These are phyloP conservation scores for Chytriomyces hyalinus DNA, from an alignment of 192 early-diverging fungal genomes.

Conservation along the genomic window DNA sequence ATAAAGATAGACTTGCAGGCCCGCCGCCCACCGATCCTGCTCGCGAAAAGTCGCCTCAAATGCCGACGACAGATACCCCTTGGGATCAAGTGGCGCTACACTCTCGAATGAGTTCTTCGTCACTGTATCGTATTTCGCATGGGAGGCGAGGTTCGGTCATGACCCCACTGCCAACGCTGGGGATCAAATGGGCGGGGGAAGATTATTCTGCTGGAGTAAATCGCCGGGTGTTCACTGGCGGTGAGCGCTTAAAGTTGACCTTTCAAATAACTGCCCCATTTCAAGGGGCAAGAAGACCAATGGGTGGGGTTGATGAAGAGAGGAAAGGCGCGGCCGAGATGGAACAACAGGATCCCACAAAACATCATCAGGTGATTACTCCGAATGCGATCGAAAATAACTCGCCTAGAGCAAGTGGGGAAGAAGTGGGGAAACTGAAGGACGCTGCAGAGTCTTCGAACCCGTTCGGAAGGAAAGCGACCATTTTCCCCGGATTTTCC, in stretches of 20 bases:
- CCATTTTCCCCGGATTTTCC: slow-evolving; percentile 12
- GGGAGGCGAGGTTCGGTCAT: not conserved
- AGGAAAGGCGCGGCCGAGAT: not conserved
- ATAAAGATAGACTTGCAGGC: not conserved
- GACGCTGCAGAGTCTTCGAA: not conserved
- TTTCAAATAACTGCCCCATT: not conserved
- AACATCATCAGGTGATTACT: not conserved
- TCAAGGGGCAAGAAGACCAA: not conserved
- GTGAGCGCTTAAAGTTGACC: slow-evolving; percentile 8
- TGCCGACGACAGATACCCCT: too few relatives aligned
- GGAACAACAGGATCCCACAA: too few relatives aligned
- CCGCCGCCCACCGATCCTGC: too few relatives aligned
- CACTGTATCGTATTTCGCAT: not conserved
- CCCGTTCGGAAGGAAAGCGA: not conserved
- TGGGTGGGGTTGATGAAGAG: not conserved
- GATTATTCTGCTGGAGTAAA: slow-evolving; percentile 8
- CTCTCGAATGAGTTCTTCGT: not conserved
- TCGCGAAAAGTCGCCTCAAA: too few relatives aligned
- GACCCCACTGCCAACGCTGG: not conserved
- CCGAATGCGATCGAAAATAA: not conserved
- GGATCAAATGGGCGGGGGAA: slow-evolving; percentile 12
- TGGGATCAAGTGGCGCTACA: too few relatives aligned
- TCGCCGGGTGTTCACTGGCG: slow-evolving; percentile 20
- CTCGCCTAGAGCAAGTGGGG: not conserved
- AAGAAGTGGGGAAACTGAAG: not conserved